Base-by-base conservation (phyloP, 805 yeast genomes). In the Ogataea zsoltii region DNA sequence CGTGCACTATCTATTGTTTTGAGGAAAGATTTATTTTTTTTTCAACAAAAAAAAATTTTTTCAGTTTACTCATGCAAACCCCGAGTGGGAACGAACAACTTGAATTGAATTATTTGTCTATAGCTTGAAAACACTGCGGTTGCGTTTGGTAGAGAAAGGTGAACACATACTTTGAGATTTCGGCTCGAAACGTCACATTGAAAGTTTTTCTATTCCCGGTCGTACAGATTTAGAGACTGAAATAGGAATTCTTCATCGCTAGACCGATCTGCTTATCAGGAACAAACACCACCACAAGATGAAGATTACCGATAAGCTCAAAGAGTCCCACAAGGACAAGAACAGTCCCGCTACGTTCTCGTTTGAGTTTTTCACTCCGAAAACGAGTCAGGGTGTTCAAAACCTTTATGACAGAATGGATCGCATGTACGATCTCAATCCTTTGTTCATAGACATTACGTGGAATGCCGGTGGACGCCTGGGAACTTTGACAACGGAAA, bases 401-500 rank as follows among this genome's bases (percentile, higher is more conserved):
- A 94, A 94, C 64, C 74, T 94, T 48, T 92, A 91, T 70, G 98
- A 94, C 66, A 77, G 99, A 63, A 92, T 94, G 91, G 98, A 94
- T 62, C 80, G 97, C 65, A 94, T 94, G 99, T 89, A 88, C 66
- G 88, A 87, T 53, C 74, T 89, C 57, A 83, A 83, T 52, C 99
- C 99, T 2, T 81, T 87, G 53, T 94, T 94, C 66, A 83, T 94
- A 48, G 99, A 94, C 63, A 87, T 94, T 52, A 94, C 99, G 1
- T 94, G 99, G 99, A 92, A 92, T 61, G 99, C 99, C 3, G 99
- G 99, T 33, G 98, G 98, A 5, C 76, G 95, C 38, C 68, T 85
- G 40, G 83, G 95, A 5, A 80, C 82, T 34, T 70, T 90, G 52
- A 90, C 99, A 18, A 85, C 90, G 29, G 98, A 94, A 55, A 84